Evolutionary conservation across 179 eudicot species (phyloP).

Genomic region (Corrigiola litoralis): DNA sequence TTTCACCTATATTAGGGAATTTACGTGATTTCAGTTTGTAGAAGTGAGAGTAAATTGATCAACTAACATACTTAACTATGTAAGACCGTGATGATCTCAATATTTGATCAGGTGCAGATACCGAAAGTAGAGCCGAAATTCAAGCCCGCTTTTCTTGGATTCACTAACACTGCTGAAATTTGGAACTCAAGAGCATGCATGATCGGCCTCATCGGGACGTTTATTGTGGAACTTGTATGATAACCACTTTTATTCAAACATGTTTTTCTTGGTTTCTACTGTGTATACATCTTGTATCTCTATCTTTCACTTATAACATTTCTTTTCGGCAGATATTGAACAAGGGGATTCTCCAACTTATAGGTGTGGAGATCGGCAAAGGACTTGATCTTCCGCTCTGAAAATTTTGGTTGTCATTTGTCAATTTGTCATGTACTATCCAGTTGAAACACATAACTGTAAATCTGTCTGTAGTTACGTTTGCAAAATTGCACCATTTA

Average conservation of each 20-base stretch:
- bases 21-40: no score
- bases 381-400: constrained; percentile 92
- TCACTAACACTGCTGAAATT: constrained; percentile 72
- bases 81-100: no score
- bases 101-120: constrained; percentile 54
- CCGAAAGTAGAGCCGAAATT: constrained; percentile 83
- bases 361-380: constrained; percentile 88
- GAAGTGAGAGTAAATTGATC: no score
- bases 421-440: neutral
- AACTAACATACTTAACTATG: no score
- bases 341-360: constrained; percentile 80
- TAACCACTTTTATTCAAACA: neutral
- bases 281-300: no score
- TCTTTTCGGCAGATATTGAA: constrained; percentile 50
- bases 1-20: no score
- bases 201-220: constrained; percentile 91
- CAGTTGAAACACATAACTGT: neutral
- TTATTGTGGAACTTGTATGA: constrained; percentile 74
- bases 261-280: no score
- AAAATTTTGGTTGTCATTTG: constrained; percentile 3
- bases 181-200: constrained; percentile 98
- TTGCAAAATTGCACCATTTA: neutral
- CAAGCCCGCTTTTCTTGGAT: constrained; percentile 64
- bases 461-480: constrained; percentile 1
- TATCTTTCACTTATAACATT: neutral